A percentile compares a stretch with the other conserved stretches of the same genome.
These are phyloP conservation scores for Verticillium nubilum DNA, from an alignment of 2,329 filamentous ascomycete species.

Conservation along the genomic window DNA sequence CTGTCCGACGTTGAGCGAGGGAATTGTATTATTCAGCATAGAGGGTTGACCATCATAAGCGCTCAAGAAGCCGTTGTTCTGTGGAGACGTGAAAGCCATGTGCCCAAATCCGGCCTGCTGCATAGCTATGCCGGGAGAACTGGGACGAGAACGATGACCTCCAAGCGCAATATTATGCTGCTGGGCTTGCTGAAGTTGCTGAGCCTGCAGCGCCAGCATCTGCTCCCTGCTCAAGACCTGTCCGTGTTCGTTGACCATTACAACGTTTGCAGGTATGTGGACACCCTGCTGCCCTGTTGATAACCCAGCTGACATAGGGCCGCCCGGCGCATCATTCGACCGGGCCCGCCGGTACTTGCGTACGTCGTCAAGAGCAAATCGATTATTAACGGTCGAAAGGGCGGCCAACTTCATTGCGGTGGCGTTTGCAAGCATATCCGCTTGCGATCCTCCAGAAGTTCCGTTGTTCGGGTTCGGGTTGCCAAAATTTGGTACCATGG, in stretches of 20 bases:
- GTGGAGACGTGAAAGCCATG: constrained; percentile 76
- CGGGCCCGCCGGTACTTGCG: constrained; percentile 90
- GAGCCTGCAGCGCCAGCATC: constrained; percentile 72
- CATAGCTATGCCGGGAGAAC: constrained; percentile 81
- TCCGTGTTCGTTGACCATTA: constrained; percentile 93
- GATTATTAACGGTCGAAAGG: constrained; percentile 95
- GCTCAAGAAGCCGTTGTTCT: constrained; percentile 89
- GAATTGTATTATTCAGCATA: constrained; percentile 66
- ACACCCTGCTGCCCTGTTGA: constrained; percentile 20
- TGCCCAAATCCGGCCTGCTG: constrained; percentile 62
- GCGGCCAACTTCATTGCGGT: constrained; percentile 98
- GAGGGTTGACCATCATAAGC: constrained; percentile 75
- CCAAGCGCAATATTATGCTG: constrained; percentile 43
- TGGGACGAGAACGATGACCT: constrained; percentile 77
- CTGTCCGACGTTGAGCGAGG: constrained; percentile 64
- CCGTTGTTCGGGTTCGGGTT: constrained; percentile 41
- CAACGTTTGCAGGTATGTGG: constrained; percentile 68
- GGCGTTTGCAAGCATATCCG: constrained; percentile 97
- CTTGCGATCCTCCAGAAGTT: constrained; percentile 53
- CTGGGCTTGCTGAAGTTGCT: constrained; percentile 40
- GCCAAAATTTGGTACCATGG: constrained; percentile 85
- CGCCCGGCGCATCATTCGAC: constrained; percentile 73
- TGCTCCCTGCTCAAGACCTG: constrained; percentile 84
- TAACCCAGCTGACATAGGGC: neutral
- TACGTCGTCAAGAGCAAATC: constrained; percentile 93